Percentiles rank a stretch among this genome's conserved stretches.
Evolutionary conservation across 257 asterid genomes (phyloP).

Genomic region (Ballota nigra): DNA sequence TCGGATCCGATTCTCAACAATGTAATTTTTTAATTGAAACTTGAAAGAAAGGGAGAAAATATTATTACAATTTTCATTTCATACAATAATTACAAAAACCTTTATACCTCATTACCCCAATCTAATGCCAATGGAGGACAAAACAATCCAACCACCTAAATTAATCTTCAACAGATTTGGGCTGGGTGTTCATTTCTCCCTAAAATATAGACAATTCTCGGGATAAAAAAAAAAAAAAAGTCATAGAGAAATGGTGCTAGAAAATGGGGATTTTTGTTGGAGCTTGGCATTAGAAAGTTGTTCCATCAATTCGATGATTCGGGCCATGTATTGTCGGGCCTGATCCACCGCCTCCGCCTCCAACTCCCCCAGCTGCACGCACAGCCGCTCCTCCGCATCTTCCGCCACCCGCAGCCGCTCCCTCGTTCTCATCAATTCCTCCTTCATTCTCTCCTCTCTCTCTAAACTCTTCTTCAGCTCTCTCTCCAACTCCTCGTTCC

Average conservation of each 20-base stretch:
- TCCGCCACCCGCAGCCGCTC: conserved; percentile 68
- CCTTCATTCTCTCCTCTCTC: conserved; percentile 60
- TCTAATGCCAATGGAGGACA: conserved; percentile 1
- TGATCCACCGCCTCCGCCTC: conserved; percentile 80
- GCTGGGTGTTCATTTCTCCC: not conserved
- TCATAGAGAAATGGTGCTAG: conserved; percentile 26
- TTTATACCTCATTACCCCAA: not conserved
- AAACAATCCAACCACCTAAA: not conserved
- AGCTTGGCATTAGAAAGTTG: conserved; percentile 47
- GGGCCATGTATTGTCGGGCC: conserved; percentile 51
- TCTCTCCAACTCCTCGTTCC: conserved; percentile 70
- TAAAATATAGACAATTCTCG: no score
- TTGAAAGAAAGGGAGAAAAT: not conserved
- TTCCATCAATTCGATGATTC: conserved; percentile 38
- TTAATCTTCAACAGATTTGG: not conserved
- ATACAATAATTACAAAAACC: not conserved
- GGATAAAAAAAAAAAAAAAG: not conserved
- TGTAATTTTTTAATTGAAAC: not conserved
- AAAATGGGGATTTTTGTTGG: conserved; percentile 17
- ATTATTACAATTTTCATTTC: not conserved
- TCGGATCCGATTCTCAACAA: no score
- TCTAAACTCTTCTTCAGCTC: conserved; percentile 50
- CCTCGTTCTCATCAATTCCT: conserved; percentile 40
- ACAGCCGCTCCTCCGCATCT: conserved; percentile 87
- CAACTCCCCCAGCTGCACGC: conserved; percentile 77